These are phyloP conservation scores for Fraxinus latifolia DNA, from an alignment of 305 asterid genomes.

Conservation along the genomic window DNA sequence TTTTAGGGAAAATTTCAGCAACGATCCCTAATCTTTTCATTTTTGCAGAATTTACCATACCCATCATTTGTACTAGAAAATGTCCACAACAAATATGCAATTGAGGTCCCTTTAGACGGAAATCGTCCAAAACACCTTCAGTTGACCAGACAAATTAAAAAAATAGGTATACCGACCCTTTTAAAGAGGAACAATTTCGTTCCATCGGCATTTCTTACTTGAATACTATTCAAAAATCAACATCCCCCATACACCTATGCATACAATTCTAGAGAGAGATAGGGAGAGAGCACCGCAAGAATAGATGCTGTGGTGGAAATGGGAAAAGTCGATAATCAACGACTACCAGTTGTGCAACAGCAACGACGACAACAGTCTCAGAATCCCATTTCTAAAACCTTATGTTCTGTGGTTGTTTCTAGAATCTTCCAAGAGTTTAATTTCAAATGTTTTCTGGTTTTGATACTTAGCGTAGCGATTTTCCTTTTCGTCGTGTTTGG, in stretches of 20 bases:
- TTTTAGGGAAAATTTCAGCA: neutral
- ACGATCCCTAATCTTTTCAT: neutral
- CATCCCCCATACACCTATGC: neutral
- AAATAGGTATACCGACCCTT: no score
- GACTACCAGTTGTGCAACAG: constrained; percentile 35
- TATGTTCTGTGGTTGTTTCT: constrained; percentile 26
- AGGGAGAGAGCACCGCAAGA: neutral
- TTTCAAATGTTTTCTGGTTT: constrained; percentile 38
- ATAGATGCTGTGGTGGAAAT: constrained; percentile 45
- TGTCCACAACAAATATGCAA: neutral
- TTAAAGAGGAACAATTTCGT: neutral
- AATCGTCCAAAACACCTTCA: neutral
- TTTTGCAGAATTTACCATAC: no score
- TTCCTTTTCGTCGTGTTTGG: constrained; percentile 32
- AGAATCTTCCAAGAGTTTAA: constrained; percentile 24
- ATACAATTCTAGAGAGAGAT: neutral
- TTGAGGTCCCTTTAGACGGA: neutral
- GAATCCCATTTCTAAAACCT: constrained; percentile 16
- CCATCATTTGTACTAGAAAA: neutral
- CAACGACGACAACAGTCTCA: constrained; percentile 13
- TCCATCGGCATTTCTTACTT: neutral
- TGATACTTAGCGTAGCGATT: constrained; percentile 28
- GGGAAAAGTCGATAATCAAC: constrained; percentile 40
- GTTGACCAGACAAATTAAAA: no score
- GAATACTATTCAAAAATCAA: no score